These are phyloP conservation scores for Metrosideros polymorpha DNA, from an alignment of 441 rosid species.

Conservation along the genomic window DNA sequence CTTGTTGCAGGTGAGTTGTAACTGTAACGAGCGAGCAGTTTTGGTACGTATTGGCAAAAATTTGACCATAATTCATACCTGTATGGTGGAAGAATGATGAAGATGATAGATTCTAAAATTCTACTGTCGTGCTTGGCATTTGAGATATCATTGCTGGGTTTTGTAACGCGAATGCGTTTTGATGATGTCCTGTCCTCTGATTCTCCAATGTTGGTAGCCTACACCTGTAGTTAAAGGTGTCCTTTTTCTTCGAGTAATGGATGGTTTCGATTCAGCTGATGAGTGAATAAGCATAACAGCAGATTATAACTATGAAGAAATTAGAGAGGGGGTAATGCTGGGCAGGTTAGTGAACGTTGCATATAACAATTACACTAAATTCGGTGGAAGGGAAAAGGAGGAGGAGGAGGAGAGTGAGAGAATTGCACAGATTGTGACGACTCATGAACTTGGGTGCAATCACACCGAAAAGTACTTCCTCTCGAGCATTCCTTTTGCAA, in stretches of 20 bases:
- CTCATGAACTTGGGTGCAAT: neutral
- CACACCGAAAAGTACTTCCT: neutral
- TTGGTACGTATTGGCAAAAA: neutral
- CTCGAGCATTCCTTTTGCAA: neutral
- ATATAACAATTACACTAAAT: neutral
- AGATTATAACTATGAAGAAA: neutral
- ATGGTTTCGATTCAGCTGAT: neutral
- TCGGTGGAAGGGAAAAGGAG: neutral
- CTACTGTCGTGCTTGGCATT: neutral
- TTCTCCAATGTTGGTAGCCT: neutral
- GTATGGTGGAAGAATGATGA: neutral
- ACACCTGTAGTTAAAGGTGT: neutral
- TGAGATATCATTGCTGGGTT: neutral
- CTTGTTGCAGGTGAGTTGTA: neutral
- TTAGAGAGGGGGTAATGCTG: neutral
- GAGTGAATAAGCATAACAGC: neutral
- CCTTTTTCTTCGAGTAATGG: neutral
- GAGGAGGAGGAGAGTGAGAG: neutral
- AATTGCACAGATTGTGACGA: neutral
- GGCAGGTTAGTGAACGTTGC: neutral
- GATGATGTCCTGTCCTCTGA: too few species aligned
- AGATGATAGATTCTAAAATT: neutral
- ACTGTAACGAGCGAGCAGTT: neutral
- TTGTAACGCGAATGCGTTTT: neutral
- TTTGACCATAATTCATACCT: neutral